A percentile compares a stretch with the other conserved stretches of the same genome.
phyloP scores from a whole-genome alignment of 2,329 filamentous ascomycete species.

The Pseudogymnoascus sp. region DNA sequence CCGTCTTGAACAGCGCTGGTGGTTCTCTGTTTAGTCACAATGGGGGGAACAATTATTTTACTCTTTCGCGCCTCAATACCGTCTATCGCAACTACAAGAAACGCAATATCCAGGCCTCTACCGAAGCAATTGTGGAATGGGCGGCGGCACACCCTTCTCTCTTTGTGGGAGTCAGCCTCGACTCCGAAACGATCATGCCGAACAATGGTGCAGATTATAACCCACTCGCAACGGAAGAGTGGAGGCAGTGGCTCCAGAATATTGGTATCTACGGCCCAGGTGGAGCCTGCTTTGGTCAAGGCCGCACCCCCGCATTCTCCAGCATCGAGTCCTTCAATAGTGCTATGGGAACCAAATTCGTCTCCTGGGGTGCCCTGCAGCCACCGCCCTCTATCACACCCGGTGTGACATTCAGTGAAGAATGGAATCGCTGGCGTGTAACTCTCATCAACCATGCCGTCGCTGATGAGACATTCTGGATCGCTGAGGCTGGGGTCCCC shows the following conservation, averaged over 20 bases:
- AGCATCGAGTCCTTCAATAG: constrained; percentile 13
- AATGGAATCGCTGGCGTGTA: constrained; percentile 15
- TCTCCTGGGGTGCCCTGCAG: constrained; percentile 11
- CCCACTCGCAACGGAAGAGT: constrained; percentile 12
- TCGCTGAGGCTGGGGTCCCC: constrained; percentile 13
- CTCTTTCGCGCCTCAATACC: constrained; percentile 9
- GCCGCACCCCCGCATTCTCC: constrained; percentile 12
- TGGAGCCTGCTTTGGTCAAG: constrained; percentile 12
- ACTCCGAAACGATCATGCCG: constrained; percentile 14
- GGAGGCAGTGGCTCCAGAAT: constrained; percentile 16
- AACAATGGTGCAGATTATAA: constrained; percentile 13
- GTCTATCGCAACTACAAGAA: constrained; percentile 14
- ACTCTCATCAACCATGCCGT: constrained; percentile 13
- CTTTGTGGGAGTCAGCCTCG: constrained; percentile 14
- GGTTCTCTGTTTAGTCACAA: constrained; percentile 6
- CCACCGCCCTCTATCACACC: constrained; percentile 13
- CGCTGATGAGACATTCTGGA: constrained; percentile 14
- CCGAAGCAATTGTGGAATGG: constrained; percentile 11
- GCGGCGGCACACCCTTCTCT: constrained; percentile 8
- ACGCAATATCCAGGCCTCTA: constrained; percentile 14
- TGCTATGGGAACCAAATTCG: constrained; percentile 11
- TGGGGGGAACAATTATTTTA: constrained; percentile 14
- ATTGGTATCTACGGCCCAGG: constrained; percentile 15
- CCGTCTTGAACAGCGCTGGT: constrained; percentile 10
- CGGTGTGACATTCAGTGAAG: constrained; percentile 13